Evolutionary conservation across 2,329 filamentous ascomycete species (phyloP).

Genomic region (Diaporthe longicolla): DNA sequence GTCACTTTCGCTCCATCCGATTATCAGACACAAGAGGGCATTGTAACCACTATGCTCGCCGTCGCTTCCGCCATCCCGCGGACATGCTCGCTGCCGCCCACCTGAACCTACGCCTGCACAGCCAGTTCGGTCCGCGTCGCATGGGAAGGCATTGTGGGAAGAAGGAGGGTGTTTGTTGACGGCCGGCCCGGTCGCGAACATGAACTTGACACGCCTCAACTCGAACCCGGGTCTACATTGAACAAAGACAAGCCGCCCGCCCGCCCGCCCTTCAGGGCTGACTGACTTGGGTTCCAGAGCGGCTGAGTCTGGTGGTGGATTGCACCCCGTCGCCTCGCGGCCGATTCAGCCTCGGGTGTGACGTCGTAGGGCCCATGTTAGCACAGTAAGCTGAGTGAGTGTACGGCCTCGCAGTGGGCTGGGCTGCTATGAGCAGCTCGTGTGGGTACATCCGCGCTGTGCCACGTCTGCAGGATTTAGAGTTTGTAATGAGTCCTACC

Average conservation of each 20-base stretch:
- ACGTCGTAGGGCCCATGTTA: neutral
- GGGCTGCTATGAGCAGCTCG: constrained; percentile 5
- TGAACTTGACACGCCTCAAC: constrained; percentile 20
- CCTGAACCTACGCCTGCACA: neutral
- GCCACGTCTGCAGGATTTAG: constrained; percentile 28
- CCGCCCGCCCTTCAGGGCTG: too few species aligned
- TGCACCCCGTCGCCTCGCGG: constrained; percentile 16
- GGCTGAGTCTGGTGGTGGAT: constrained; percentile 16
- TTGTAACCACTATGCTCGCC: neutral
- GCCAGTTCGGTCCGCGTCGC: constrained; percentile 14
- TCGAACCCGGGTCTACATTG: neutral
- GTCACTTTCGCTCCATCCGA: constrained; percentile 10
- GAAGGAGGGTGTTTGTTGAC: neutral
- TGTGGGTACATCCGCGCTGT: neutral
- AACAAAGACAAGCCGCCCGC: too few species aligned
- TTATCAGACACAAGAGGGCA: constrained; percentile 8
- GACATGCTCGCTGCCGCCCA: neutral
- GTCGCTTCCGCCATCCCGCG: constrained; percentile 15
- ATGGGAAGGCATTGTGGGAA: constrained; percentile 8
- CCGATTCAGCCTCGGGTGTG: constrained; percentile 32
- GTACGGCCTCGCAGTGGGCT: neutral
- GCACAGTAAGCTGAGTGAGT: constrained; percentile 27
- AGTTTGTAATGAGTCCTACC: constrained; percentile 17
- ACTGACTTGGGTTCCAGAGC: neutral
- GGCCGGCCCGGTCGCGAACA: constrained; percentile 33